A percentile compares a stretch with the other conserved stretches of the same genome.
phyloP scores from a whole-genome alignment of 331 rosid species.

The Pyrus hybrid region DNA sequence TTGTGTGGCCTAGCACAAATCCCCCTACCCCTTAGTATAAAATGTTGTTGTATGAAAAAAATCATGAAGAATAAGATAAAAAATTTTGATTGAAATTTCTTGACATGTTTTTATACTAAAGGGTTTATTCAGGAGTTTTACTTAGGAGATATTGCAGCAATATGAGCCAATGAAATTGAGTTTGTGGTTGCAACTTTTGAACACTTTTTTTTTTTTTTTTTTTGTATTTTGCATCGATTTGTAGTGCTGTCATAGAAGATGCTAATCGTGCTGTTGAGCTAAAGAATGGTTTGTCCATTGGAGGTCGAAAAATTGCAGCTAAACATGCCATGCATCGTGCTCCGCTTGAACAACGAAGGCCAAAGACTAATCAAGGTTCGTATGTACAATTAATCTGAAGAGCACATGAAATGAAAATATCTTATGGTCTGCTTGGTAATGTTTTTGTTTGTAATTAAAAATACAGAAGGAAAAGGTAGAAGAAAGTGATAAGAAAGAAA shows the following conservation, averaged over 20 bases:
- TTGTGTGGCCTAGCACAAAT: not conserved
- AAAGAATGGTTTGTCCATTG: conserved; percentile 65
- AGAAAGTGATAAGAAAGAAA: not conserved
- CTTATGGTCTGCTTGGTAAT: not conserved
- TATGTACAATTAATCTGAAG: conserved; percentile 10
- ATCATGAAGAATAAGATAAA: not conserved
- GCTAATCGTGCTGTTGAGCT: conserved; percentile 75
- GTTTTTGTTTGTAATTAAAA: not conserved
- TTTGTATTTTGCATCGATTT: conserved; percentile 17
- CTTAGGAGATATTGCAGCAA: not conserved
- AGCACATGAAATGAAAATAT: not conserved
- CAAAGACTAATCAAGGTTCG: conserved; percentile 69
- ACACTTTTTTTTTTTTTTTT: not conserved
- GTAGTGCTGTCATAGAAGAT: conserved; percentile 81
- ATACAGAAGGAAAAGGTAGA: not conserved
- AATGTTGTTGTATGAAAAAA: not conserved
- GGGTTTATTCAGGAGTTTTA: not conserved
- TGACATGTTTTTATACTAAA: not conserved
- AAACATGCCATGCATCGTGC: conserved; percentile 91
- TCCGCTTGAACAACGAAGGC: conserved; percentile 51
- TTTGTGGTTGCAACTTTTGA: not conserved
- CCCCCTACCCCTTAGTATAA: not conserved
- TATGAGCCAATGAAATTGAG: not conserved
- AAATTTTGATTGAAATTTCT: not conserved
- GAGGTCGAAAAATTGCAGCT: conserved; percentile 65